A percentile compares a stretch with the other conserved stretches of the same genome.
Conservation (phyloP, 805 yeast genomes). For the Ogataea corticis region DNA sequence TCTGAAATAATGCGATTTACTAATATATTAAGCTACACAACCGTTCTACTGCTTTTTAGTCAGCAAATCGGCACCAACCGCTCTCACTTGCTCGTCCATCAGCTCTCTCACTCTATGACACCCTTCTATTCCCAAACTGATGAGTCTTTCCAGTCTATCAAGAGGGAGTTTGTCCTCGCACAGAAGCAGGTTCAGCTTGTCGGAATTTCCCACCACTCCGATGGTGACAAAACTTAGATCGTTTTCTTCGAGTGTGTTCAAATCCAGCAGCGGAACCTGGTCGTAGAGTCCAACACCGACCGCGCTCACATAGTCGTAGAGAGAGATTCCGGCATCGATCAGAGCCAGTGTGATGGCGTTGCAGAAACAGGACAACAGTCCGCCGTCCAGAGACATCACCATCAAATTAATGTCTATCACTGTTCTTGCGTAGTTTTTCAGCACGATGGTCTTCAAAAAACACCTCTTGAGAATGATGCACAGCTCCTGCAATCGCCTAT, state of each 20-base stretch:
- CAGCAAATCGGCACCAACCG: conserved; percentile 58
- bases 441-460: conserved; percentile 70
- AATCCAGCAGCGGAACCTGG: conserved; percentile 73
- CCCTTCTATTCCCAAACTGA: conserved; percentile 86
- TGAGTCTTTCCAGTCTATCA: conserved; percentile 71
- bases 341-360: conserved; percentile 88
- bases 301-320: conserved; percentile 87
- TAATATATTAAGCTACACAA: not conserved
- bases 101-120: conserved; percentile 76
- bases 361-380: conserved; percentile 71
- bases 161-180: conserved; percentile 84
- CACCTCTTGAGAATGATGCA: conserved; percentile 67
- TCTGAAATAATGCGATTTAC: conserved; percentile 12
- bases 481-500: conserved; percentile 67
- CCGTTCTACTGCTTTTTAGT: conserved; percentile 24
- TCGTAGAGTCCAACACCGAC: conserved; percentile 80
- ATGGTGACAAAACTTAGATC: conserved; percentile 81
- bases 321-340: conserved; percentile 92
- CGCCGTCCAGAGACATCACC: conserved; percentile 89
- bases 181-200: conserved; percentile 71
- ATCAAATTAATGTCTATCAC: conserved; percentile 72
- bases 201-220: conserved; percentile 82
- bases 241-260: conserved; percentile 77
- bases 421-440: conserved; percentile 79
- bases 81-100: conserved; percentile 84